These are phyloP conservation scores for Acorus gramineus DNA, from an alignment of 106 monocot genomes.

Conservation along the genomic window DNA sequence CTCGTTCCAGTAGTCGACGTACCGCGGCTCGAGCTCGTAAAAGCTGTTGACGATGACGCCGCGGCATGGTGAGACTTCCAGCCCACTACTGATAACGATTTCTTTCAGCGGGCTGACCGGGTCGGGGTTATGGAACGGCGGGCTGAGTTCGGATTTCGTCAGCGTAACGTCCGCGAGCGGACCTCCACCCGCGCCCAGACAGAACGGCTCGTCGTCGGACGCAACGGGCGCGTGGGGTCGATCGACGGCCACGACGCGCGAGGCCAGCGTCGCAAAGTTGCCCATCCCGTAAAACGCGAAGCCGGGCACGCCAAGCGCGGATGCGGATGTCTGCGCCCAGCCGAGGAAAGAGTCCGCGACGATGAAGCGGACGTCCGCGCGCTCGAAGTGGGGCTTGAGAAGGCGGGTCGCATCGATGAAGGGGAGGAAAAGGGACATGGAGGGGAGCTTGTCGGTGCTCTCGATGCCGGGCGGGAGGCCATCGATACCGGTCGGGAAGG, in stretches of 20 bases:
- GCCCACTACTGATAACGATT: neutral
- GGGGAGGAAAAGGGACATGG: no score
- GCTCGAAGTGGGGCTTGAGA: slow-evolving; percentile 9
- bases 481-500: no score
- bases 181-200: slow-evolving; percentile 1
- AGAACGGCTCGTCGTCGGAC: slow-evolving; percentile 12
- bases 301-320: slow-evolving; percentile 11
- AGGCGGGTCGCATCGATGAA: neutral
- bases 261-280: slow-evolving; percentile 5
- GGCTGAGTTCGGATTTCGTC: slow-evolving; percentile 11
- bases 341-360: slow-evolving; percentile 31
- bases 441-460: no score
- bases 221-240: slow-evolving; percentile 7
- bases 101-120: neutral
- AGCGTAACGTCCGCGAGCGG: slow-evolving; percentile 9
- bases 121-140: slow-evolving; percentile 16
- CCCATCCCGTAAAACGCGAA: slow-evolving; percentile 16
- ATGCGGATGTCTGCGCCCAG: slow-evolving; percentile 19
- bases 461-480: no score
- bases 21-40: slow-evolving; percentile 18
- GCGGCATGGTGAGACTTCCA: neutral
- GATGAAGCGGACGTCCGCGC: slow-evolving; percentile 7
- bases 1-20: slow-evolving; percentile 19
- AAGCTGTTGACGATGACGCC: slow-evolving; percentile 23
- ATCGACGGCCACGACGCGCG: neutral